Evolutionary conservation across 2,329 filamentous ascomycete species (phyloP), one percentile per base, ranked within the genome.

Genomic region (Diplodia scrobiculata): DNA sequence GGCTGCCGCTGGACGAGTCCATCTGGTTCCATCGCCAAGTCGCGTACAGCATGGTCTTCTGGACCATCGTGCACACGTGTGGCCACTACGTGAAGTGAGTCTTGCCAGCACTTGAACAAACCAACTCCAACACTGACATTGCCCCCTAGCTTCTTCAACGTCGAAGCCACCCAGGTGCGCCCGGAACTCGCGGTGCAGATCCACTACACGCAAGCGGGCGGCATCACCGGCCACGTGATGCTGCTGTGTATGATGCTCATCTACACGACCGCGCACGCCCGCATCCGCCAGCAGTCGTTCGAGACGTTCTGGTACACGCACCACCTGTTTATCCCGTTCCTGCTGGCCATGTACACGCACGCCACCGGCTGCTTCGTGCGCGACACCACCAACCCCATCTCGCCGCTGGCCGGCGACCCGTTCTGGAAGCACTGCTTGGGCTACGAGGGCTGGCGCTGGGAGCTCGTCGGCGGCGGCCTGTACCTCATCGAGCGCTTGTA

Each of bases 281-380:
- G 91, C 71, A 98, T 99, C 70, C 90, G 95, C 65, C 94, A 98
- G 76, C 95, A 99, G 76, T 96, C 92, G 0, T 99, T 93, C 75
- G 95, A 99, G 80, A 96, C 94, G 0, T 99, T 99, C 77, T 99
- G 95, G 95, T 99, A 99, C 80, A 97, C 92, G 0, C 95, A 99
- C 79, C 95, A 99, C 73, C 86, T 99, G n/a, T 98, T 98, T 74
- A 90, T 99, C 68, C 94, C 95, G 1, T 99, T 99, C 79, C 80
- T 98, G 73, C 84, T 99, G 52, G 94, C 86, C 54, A 87, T 98
- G 71, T 99, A 98, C 79, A 98, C 94, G 13, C 95, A 99, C 78
- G 94, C 95, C 1, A 91, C 91, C 6, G 93, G 92, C 68, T 99
- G 95, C 80, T 99, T 99, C 80, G 95, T 99, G 48, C 91, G 95